Conservation (phyloP, 2,329 filamentous ascomycete genomes). For the Exophiala sp. region DNA sequence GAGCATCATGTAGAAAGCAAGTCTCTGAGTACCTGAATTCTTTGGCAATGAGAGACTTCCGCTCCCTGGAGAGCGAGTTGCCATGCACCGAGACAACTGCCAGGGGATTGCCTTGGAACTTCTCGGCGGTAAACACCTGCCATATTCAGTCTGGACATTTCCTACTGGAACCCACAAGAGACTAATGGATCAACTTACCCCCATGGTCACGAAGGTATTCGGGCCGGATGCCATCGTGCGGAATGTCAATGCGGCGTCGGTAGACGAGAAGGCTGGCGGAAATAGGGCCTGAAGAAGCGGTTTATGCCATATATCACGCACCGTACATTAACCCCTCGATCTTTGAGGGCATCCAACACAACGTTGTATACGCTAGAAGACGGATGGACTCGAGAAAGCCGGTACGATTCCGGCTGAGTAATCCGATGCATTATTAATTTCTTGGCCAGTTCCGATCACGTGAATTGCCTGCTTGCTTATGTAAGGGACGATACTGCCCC, state of each 20-base stretch:
- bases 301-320: too few relatives aligned
- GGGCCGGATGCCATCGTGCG: conserved; percentile 26
- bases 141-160: neutral
- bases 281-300: too few relatives aligned
- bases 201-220: conserved; percentile 26
- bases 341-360: too few relatives aligned
- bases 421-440: too few relatives aligned
- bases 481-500: too few relatives aligned
- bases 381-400: too few relatives aligned
- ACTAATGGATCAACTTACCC: conserved; percentile 17
- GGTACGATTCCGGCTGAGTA: too few relatives aligned
- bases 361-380: too few relatives aligned
- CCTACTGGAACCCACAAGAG: neutral
- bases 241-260: neutral
- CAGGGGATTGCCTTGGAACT: conserved; percentile 54
- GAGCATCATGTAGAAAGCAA: conserved; percentile 52
- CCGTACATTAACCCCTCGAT: too few relatives aligned
- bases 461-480: too few relatives aligned
- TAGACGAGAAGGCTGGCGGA: too few relatives aligned
- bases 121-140: conserved; percentile 45
- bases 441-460: too few relatives aligned
- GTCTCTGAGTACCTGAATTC: conserved; percentile 63
- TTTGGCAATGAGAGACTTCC: conserved; percentile 54
- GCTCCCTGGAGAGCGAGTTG: conserved; percentile 43
- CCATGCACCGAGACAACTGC: conserved; percentile 52